Conservation (phyloP, 2,329 filamentous ascomycete genomes). For the Talaromyces pinophilus region DNA sequence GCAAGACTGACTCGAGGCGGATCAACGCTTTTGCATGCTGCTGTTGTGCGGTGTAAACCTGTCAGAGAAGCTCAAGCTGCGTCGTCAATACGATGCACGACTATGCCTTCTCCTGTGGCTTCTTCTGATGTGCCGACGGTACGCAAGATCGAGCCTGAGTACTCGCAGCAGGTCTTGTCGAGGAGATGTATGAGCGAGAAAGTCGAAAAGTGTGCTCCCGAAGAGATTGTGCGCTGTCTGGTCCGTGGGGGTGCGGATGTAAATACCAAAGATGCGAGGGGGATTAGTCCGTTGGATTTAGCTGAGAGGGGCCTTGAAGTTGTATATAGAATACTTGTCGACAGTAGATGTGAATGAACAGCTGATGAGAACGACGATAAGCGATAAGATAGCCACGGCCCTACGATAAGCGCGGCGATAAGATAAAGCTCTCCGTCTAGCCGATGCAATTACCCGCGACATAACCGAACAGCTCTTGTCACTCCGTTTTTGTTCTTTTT, state of each 20-base stretch:
- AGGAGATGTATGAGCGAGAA: not conserved
- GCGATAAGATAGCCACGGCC: not conserved
- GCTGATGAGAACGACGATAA: not conserved
- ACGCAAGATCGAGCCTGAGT: not conserved
- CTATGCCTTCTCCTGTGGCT: not conserved
- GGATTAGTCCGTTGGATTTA: not conserved
- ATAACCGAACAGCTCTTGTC: conserved; percentile 7
- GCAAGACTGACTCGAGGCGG: not conserved
- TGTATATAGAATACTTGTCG: conserved; percentile 1
- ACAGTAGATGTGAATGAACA: not conserved
- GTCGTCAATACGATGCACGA: too few relatives aligned
- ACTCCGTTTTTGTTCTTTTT: not conserved
- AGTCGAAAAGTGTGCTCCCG: too few relatives aligned
- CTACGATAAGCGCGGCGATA: not conserved
- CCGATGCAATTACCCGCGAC: conserved; percentile 10
- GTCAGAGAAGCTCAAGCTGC: not conserved
- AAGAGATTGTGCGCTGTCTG: not conserved
- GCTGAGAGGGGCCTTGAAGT: not conserved
- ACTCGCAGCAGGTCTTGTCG: not conserved
- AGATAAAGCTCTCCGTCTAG: conserved; percentile 14
- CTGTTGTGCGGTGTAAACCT: not conserved
- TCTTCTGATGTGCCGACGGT: not conserved
- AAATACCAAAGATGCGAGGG: not conserved
- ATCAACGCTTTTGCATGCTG: not conserved
- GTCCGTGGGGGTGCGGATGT: not conserved